phyloP scores from a whole-genome alignment of 192 early-diverging fungal genomes.

The Coemansia sp. region DNA sequence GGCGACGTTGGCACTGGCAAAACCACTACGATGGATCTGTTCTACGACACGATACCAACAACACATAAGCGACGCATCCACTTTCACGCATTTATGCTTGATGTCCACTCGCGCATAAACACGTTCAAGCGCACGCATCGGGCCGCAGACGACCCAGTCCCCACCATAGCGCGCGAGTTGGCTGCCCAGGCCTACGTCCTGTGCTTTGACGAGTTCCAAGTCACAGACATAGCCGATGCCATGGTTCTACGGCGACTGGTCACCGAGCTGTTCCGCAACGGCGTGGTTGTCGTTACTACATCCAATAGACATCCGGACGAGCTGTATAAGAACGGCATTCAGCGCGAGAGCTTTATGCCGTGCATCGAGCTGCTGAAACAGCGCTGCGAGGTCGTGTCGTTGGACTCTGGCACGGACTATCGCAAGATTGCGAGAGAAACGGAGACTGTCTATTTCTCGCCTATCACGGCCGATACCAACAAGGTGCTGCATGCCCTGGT shows the following conservation, averaged over 20 bases:
- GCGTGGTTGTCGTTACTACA: conserved; percentile 89
- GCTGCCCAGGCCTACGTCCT: conserved; percentile 80
- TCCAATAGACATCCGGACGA: conserved; percentile 91
- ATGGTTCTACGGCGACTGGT: conserved; percentile 87
- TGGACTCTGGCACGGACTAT: conserved; percentile 93
- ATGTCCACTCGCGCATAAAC: conserved; percentile 79
- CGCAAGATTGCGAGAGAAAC: conserved; percentile 65
- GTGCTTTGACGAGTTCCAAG: conserved; percentile 94
- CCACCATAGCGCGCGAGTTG: conserved; percentile 75
- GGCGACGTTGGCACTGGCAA: conserved; percentile 91
- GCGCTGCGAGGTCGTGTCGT: conserved; percentile 73
- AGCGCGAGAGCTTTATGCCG: conserved; percentile 88
- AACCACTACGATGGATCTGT: conserved; percentile 95
- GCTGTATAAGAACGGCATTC: conserved; percentile 96
- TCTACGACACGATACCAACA: conserved; percentile 77
- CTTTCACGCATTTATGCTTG: conserved; percentile 97
- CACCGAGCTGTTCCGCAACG: conserved; percentile 76
- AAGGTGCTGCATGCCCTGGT: conserved; percentile 42
- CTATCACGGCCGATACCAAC: conserved; percentile 52
- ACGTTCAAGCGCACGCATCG: conserved; percentile 56
- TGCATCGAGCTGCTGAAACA: conserved; percentile 86
- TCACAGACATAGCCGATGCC: conserved; percentile 97
- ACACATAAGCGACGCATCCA: conserved; percentile 83
- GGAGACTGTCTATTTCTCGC: conserved; percentile 70
- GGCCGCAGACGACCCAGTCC: conserved; percentile 62